phyloP scores from a whole-genome alignment of 148 eudicot species.

The Chenopodium formosanum region DNA sequence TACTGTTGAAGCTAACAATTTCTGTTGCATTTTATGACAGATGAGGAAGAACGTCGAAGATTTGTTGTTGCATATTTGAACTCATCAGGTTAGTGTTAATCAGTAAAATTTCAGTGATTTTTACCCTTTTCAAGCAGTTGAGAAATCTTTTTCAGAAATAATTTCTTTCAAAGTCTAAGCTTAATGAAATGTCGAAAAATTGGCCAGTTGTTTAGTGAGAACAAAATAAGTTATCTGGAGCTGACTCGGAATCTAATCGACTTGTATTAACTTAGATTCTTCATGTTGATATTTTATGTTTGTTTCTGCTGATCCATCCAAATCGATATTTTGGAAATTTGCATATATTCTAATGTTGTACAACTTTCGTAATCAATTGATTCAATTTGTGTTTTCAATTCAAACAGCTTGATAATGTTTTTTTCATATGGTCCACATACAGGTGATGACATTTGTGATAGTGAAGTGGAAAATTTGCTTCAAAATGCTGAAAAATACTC shows the following conservation, averaged over 20 bases:
- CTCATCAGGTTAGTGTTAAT: slow-evolving; percentile 55
- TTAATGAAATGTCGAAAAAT: neutral
- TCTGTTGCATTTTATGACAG: slow-evolving; percentile 36
- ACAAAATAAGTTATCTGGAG: slow-evolving; percentile 15
- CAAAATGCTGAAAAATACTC: slow-evolving; percentile 68
- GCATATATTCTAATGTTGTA: slow-evolving; percentile 11
- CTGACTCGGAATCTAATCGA: slow-evolving; percentile 9
- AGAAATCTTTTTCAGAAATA: slow-evolving; percentile 4
- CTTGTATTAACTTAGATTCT: slow-evolving; percentile 1
- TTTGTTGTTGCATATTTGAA: slow-evolving; percentile 55
- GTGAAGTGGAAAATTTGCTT: slow-evolving; percentile 52
- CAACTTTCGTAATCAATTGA: slow-evolving; percentile 1
- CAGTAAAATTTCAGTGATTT: neutral
- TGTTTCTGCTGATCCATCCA: slow-evolving; percentile 4
- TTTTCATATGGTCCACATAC: slow-evolving; percentile 12
- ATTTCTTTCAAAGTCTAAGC: neutral
- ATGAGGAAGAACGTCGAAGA: slow-evolving; percentile 58
- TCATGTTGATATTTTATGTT: slow-evolving; percentile 4
- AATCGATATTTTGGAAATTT: neutral
- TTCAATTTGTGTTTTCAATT: neutral
- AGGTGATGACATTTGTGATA: slow-evolving; percentile 62
- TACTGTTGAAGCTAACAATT: neutral
- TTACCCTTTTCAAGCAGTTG: neutral
- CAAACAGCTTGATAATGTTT: neutral
- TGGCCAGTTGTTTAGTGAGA: slow-evolving; percentile 13